Conservation (phyloP, 2,329 filamentous ascomycete species). For the Knufia fluminis region DNA sequence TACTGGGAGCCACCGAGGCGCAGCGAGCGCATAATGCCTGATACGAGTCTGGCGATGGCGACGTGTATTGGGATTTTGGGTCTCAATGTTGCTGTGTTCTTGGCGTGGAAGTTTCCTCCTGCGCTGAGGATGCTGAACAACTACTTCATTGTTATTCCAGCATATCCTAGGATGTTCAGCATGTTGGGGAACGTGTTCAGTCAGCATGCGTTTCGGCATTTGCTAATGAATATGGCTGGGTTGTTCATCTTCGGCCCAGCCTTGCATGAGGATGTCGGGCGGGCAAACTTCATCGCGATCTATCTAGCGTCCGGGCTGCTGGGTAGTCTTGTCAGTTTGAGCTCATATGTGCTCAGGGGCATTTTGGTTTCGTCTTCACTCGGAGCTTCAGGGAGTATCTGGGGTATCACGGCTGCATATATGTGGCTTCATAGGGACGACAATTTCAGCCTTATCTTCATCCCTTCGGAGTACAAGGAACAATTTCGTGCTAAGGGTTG, state of each 20-base stretch:
- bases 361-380: conserved; percentile 39
- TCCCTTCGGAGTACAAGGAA: conserved; percentile 32
- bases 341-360: conserved; percentile 35
- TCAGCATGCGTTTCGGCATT: conserved; percentile 46
- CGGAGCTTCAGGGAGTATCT: conserved; percentile 43
- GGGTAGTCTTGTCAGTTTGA: conserved; percentile 39
- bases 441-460: conserved; percentile 33
- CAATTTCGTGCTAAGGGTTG: conserved; percentile 35
- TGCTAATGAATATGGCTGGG: conserved; percentile 45
- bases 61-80: conserved; percentile 43
- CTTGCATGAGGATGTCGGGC: conserved; percentile 47
- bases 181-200: conserved; percentile 48
- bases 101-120: conserved; percentile 45
- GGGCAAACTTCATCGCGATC: conserved; percentile 46
- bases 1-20: conserved; percentile 41
- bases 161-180: conserved; percentile 44
- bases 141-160: conserved; percentile 45
- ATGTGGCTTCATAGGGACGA: conserved; percentile 39
- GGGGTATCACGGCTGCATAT: conserved; percentile 42
- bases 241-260: conserved; percentile 47
- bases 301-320: conserved; percentile 41
- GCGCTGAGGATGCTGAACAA: conserved; percentile 48
- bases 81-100: conserved; percentile 42
- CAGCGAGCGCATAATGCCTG: conserved; percentile 41
- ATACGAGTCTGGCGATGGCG: conserved; percentile 41